phyloP scores from a whole-genome alignment of 2,329 filamentous ascomycete species.

The Aspergillus sp. region DNA sequence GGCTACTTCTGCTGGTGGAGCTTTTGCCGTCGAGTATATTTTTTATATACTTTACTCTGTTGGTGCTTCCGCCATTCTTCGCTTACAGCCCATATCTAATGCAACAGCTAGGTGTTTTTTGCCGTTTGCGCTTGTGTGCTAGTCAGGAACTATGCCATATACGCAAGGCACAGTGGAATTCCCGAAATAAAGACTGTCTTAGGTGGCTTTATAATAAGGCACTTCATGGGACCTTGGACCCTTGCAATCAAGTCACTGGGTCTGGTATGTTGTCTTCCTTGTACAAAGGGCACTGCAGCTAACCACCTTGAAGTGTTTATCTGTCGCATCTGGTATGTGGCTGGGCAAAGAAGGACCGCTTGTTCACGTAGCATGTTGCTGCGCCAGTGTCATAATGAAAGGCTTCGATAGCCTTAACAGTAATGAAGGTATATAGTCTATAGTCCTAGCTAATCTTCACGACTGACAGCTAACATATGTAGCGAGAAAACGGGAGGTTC shows the following conservation, averaged over 20 bases:
- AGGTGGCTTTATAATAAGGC: conserved; percentile 87
- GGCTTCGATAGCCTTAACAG: conserved; percentile 75
- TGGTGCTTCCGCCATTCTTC: conserved; percentile 31
- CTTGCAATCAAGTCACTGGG: conserved; percentile 86
- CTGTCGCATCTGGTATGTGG: conserved; percentile 94
- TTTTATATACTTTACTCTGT: conserved; percentile 86
- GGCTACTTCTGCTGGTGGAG: conserved; percentile 63
- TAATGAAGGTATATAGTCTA: conserved; percentile 71
- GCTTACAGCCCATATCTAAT: conserved; percentile 21
- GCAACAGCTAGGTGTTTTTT: conserved; percentile 63
- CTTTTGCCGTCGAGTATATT: conserved; percentile 82
- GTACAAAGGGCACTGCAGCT: conserved; percentile 19
- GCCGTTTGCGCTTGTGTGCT: conserved; percentile 75
- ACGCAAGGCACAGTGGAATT: conserved; percentile 93
- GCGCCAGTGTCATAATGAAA: conserved; percentile 91
- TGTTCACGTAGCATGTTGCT: conserved; percentile 96
- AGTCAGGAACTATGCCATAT: conserved; percentile 78
- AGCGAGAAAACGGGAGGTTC: conserved; percentile 89
- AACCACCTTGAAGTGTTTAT: conserved; percentile 65
- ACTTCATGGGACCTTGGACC: conserved; percentile 86
- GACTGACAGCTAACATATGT: conserved; percentile 19
- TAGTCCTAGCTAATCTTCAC: background rate
- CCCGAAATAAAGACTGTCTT: conserved; percentile 97
- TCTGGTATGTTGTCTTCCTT: conserved; percentile 55
- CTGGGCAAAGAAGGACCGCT: conserved; percentile 93